Base-by-base conservation (phyloP, 1,139 yeast species). In the Meyerozyma athensensis region DNA sequence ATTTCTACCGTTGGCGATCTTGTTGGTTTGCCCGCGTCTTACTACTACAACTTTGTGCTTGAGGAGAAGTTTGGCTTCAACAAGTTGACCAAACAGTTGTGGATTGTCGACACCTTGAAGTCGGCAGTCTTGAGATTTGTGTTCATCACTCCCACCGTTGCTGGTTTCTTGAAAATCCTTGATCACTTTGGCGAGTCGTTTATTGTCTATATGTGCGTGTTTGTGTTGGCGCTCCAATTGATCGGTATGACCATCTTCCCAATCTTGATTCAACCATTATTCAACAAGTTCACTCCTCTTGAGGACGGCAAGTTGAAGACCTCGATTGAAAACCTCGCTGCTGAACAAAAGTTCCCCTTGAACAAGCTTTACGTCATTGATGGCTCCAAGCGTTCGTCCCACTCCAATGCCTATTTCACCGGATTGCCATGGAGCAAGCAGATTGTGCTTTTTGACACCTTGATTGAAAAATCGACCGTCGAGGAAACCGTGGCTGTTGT, bases 361-460 rank as follows among this genome's bases (percentile, higher is more conserved):
- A 76, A 81, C 41, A 81, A 87, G 54, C 69, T 92, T 42, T 86
- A 77, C 53, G 96, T 90, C 36, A 79, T 90, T 56, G 98, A 92
- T 58, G 97, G 97, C 10, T 90, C 97, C 36, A 86, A 84, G 59
- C 83, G 97, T 65, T 86, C 96, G 1, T 79, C 95, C 10, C 98
- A 92, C 62, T 90, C 97, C 5, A 92, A 92, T 56, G 98, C 98
- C 33, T 92, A 86, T 61, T 92, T 92, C 58, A 79, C 86, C 48
- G 98, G 98, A 5, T 72, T 92, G 52, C 98, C 98, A 33, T 90
- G 97, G 94, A 81, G 89, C 41, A 92, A 92, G 63, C 92, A 90
- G 60, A 92, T 92, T 63, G 97, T 92, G 36, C 74, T 92, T 38
- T 92, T 72, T 58, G 98, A 92, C 53, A 92, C 97, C 7, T 74